Percentiles rank a stretch among this genome's conserved stretches.
Conservation (phyloP, 805 yeast species). For the Candida michaelii region DNA sequence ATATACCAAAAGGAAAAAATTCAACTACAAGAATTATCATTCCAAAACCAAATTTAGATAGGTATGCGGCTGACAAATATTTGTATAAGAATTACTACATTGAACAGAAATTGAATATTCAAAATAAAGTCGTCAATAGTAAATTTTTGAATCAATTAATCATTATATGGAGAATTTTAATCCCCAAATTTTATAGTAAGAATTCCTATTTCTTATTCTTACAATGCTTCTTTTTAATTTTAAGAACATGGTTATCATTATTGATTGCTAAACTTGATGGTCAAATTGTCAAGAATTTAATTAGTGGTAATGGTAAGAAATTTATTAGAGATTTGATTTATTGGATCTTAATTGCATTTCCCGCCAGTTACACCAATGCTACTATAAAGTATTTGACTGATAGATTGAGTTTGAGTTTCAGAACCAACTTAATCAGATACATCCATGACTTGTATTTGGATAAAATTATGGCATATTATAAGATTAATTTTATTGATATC, state of each 20-base stretch:
- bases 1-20: slow-evolving; percentile 45
- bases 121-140: slow-evolving; percentile 46
- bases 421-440: slow-evolving; percentile 80
- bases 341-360: slow-evolving; percentile 90
- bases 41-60: slow-evolving; percentile 48
- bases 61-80: slow-evolving; percentile 56
- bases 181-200: slow-evolving; percentile 71
- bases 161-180: slow-evolving; percentile 74
- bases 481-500: slow-evolving; percentile 53
- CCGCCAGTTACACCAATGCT: slow-evolving; percentile 90
- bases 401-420: slow-evolving; percentile 75
- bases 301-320: slow-evolving; percentile 73
- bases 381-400: slow-evolving; percentile 80
- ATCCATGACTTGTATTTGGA: slow-evolving; percentile 89
- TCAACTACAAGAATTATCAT: slow-evolving; percentile 42
- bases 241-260: slow-evolving; percentile 85
- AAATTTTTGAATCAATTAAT: slow-evolving; percentile 69
- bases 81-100: slow-evolving; percentile 48
- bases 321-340: slow-evolving; percentile 75
- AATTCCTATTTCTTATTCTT: slow-evolving; percentile 64
- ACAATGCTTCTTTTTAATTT: slow-evolving; percentile 71
- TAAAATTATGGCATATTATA: slow-evolving; percentile 77
- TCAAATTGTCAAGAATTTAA: slow-evolving; percentile 84
- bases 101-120: slow-evolving; percentile 29
- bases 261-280: slow-evolving; percentile 89